Evolutionary conservation across 345 rosid species (phyloP).

Genomic region (Mangifera indica): DNA sequence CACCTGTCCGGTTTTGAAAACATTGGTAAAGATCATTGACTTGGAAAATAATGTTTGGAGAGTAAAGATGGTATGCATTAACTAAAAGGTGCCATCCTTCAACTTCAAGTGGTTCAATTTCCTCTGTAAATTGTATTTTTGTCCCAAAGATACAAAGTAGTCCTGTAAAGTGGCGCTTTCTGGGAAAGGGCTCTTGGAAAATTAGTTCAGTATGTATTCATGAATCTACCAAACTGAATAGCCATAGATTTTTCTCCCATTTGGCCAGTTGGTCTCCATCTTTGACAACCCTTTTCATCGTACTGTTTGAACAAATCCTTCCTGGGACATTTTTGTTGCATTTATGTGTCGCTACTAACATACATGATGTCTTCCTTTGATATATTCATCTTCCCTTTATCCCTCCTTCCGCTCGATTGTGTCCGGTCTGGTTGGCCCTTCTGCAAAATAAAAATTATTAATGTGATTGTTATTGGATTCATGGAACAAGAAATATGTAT

Average conservation of each 20-base stretch:
- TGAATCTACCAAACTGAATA: background rate
- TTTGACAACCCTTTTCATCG: background rate
- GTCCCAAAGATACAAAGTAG: background rate
- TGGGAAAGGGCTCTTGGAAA: background rate
- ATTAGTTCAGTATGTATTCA: background rate
- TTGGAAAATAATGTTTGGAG: background rate
- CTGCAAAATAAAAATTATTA: slow-evolving; percentile 29
- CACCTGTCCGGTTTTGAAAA: too few relatives aligned
- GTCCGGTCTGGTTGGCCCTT: slow-evolving; percentile 66
- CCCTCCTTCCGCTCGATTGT: slow-evolving; percentile 45
- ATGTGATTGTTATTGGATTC: too few relatives aligned
- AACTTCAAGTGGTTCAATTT: background rate
- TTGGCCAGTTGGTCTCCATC: background rate
- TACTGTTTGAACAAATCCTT: background rate
- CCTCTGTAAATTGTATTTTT: background rate
- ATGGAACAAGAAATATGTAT: background rate
- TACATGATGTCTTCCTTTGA: slow-evolving; percentile 68
- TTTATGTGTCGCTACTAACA: slow-evolving; percentile 32
- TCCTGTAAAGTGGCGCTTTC: background rate
- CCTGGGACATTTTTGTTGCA: background rate
- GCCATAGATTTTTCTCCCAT: background rate
- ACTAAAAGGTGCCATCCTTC: background rate
- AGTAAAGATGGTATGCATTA: background rate
- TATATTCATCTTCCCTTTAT: slow-evolving; percentile 80
- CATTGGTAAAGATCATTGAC: too few relatives aligned